Base-by-base conservation (phyloP, 2,329 filamentous ascomycete species). In the Penicillium sp. region DNA sequence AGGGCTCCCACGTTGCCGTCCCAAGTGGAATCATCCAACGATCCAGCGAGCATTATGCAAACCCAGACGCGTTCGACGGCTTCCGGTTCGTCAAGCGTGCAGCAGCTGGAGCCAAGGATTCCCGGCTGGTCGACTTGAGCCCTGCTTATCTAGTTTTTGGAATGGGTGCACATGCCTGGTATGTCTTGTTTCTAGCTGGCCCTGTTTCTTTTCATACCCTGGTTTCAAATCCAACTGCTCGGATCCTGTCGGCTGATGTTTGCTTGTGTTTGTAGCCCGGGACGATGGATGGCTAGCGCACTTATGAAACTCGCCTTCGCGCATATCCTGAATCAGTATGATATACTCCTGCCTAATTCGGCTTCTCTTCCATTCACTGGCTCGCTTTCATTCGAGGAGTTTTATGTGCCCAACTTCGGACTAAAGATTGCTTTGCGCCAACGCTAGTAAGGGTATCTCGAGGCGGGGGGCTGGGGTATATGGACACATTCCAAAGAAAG, bases 351-450 rank as follows among this genome's bases (percentile, higher is more conserved):
- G 35, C 53, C 60, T 42, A 46, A 50, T 33, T 57, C 47, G 10
- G 44, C n/a, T 16, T 35, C 41, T 1, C 45, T 16, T 1, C 36
- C 55, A 4, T 41, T 65, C 42, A 58, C 54, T 10, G 58, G 60
- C 3, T 60, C 60, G n/a, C 53, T 65, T 51, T 65, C 63, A 8
- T 61, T 65, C 22, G 61, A 64, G 58, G 63, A 65, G 48, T 64
- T 65, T 37, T 61, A 60, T 47, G 63, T 65, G 25, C 63, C 63
- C 14, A 61, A 65, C 42, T 63, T 65, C 11, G 54, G 55, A 5
- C 26, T 80, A 3, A 55, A 57, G 38, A 47, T 37, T 64, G 70
- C 14, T 31, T 69, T 58, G 42, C 53, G n/a, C 72, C 76, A 52
- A 57, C 77, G 26, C 70, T 64, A 9, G 54, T 77, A 10, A 61